Percentiles rank a stretch among this genome's conserved stretches.
phyloP scores from a whole-genome alignment of 2,329 filamentous ascomycete genomes.

The Aspergillus quadricinctus region DNA sequence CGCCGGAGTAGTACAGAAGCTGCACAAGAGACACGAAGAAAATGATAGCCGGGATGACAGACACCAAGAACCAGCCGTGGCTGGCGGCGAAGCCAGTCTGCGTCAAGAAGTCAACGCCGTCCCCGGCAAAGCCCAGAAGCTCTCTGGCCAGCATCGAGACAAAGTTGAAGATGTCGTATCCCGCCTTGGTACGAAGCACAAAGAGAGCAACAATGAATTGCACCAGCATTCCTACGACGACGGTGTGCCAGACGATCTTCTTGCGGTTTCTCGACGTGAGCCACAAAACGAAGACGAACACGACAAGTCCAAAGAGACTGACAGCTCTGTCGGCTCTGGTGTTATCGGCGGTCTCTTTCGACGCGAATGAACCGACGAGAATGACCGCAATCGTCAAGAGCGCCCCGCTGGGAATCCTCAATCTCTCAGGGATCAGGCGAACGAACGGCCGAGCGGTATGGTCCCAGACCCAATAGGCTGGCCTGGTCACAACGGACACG shows the following conservation, averaged over 20 bases:
- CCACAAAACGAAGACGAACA: constrained; percentile 67
- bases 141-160: constrained; percentile 69
- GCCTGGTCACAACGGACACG: constrained; percentile 60
- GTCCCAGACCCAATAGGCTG: constrained; percentile 65
- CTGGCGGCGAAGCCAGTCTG: constrained; percentile 40
- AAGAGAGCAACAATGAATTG: constrained; percentile 89
- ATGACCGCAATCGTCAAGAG: constrained; percentile 65
- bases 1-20: constrained; percentile 73
- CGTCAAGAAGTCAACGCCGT: constrained; percentile 72
- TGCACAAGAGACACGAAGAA: constrained; percentile 95
- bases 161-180: constrained; percentile 89
- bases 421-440: constrained; percentile 60
- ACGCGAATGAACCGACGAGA: constrained; percentile 72
- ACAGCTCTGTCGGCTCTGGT: constrained; percentile 74
- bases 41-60: constrained; percentile 85
- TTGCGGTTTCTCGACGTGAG: constrained; percentile 66
- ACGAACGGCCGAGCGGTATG: constrained; percentile 58
- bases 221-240: constrained; percentile 81
- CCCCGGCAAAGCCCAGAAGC: constrained; percentile 68
- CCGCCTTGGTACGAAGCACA: constrained; percentile 73
- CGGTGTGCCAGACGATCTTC: constrained; percentile 63
- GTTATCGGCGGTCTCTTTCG: constrained; percentile 68
- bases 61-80: constrained; percentile 66
- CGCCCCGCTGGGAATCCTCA: constrained; percentile 61
- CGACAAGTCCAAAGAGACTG: constrained; percentile 70